A percentile compares a stretch with the other conserved stretches of the same genome.
phyloP scores from a whole-genome alignment of 805 yeast species.

The Cyberlindnera mississippiensis region DNA sequence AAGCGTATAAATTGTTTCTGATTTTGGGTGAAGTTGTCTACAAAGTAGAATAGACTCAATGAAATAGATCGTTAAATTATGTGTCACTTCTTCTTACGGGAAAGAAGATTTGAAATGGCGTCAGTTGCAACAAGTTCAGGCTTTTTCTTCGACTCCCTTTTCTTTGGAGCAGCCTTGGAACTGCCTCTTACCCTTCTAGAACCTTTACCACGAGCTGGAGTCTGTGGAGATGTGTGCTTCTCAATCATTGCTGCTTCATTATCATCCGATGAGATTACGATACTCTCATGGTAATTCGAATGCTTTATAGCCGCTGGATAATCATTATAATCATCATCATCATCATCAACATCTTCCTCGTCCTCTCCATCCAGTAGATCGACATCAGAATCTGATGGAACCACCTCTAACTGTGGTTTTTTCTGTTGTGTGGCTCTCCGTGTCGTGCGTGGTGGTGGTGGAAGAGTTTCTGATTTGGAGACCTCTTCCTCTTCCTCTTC shows the following conservation, averaged over 20 bases:
- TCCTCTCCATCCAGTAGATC: constrained; percentile 2
- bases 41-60: too few species aligned
- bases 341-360: neutral
- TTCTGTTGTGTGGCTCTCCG: constrained; percentile 1
- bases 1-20: neutral
- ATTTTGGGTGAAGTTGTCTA: neutral
- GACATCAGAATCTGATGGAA: constrained; percentile 9
- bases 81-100: neutral
- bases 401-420: constrained; percentile 1
- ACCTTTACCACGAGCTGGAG: neutral
- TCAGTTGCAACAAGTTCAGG: neutral
- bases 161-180: neutral
- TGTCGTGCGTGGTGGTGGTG: constrained; percentile 2
- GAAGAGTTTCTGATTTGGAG: neutral
- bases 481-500: constrained; percentile 3
- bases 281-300: neutral
- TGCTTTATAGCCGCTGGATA: neutral
- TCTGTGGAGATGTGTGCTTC: neutral
- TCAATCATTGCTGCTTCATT: neutral
- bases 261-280: constrained; percentile 2
- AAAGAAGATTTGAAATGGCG: neutral
- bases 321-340: neutral
- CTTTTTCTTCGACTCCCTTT: neutral
- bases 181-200: neutral
- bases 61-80: neutral